Evolutionary conservation across 306 rosid species (phyloP), one percentile per base, ranked within the genome.

Genomic region (Sophora flavescens): DNA sequence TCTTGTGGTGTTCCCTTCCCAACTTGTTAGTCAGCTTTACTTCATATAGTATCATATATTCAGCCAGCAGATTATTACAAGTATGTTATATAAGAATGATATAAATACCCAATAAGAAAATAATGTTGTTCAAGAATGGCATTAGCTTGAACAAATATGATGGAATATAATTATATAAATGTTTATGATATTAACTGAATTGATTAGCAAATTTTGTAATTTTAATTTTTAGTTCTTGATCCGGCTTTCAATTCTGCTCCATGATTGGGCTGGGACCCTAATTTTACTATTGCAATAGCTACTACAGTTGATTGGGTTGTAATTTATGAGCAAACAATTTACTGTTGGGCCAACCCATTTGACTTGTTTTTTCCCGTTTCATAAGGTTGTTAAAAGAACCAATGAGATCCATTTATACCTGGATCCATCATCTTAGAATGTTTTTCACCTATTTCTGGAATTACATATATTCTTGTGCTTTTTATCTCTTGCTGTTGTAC

Each of bases 1-100:
- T 4, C 79, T 39, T 90, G 96, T 61, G 86, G 87, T 0, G 70
- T 90, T 64, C 51, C 91, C 44, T 35, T 45, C 65, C 93, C 93
- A 2, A 63, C 15, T 6, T 83, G 91, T 59, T 87, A 69, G 8
- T 39, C 14, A 45, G 13, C 11, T 2, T 3, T 44, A 44, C 50
- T 44, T 44, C 14, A 9, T 44, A 10, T 44, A 44, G 44, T 41
- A 10, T 7, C 3, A 41, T 41, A 41, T 48, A 1, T 26, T 8
- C 15, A 22, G 15, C 35, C 15, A 16, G 28, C 59, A 16, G 9
- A 8, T 8, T 48, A 26, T 57, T 57, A 22, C n/a, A 56, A 56
- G 35, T 26, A 4, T 57, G 15, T 11, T 57, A 5, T 26, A 2
- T 11, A 56, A 54, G 5, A 14, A 11, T 18, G 60, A 17, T 53